Evolutionary conservation across 2,329 filamentous ascomycete genomes (phyloP).

Genomic region (Aspergillus fijiensis): DNA sequence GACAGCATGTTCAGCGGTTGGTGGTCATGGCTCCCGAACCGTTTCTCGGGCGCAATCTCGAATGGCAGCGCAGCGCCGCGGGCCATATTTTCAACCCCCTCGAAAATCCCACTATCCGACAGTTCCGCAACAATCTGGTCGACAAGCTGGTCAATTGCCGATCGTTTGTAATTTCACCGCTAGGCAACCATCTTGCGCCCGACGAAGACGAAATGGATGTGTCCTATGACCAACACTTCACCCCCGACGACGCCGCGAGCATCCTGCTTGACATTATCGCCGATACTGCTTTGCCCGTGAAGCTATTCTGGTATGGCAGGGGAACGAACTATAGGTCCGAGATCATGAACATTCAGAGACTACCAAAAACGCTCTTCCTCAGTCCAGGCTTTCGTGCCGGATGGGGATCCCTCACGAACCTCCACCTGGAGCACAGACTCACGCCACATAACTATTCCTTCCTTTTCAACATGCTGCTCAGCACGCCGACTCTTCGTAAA

Average conservation of each 20-base stretch:
- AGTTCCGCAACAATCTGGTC: conserved; percentile 9
- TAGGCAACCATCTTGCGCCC: background rate
- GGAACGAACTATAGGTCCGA: conserved; percentile 12
- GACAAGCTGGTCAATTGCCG: conserved; percentile 8
- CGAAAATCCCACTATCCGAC: conserved; percentile 5
- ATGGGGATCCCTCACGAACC: conserved; percentile 9
- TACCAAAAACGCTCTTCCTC: conserved; percentile 12
- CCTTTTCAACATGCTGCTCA: conserved; percentile 8
- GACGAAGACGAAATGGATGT: background rate
- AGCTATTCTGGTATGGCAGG: conserved; percentile 15
- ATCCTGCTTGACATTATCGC: conserved; percentile 12
- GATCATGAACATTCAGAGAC: conserved; percentile 8
- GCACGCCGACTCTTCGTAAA: conserved; percentile 9
- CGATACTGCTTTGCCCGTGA: conserved; percentile 9
- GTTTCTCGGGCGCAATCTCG: conserved; percentile 7
- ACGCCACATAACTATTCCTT: conserved; percentile 15
- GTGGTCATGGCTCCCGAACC: conserved; percentile 15
- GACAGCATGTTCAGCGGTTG: conserved; percentile 11
- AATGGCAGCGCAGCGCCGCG: conserved; percentile 11
- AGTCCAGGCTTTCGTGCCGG: conserved; percentile 5
- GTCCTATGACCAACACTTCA: background rate
- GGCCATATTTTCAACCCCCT: conserved; percentile 9
- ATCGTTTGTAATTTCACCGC: conserved; percentile 14
- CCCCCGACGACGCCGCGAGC: conserved; percentile 10
- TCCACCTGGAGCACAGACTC: conserved; percentile 14